A percentile compares a stretch with the other conserved stretches of the same genome.
Conservation (phyloP, 176 grass and related monocot genomes). For the Thinopyrum elongatum region DNA sequence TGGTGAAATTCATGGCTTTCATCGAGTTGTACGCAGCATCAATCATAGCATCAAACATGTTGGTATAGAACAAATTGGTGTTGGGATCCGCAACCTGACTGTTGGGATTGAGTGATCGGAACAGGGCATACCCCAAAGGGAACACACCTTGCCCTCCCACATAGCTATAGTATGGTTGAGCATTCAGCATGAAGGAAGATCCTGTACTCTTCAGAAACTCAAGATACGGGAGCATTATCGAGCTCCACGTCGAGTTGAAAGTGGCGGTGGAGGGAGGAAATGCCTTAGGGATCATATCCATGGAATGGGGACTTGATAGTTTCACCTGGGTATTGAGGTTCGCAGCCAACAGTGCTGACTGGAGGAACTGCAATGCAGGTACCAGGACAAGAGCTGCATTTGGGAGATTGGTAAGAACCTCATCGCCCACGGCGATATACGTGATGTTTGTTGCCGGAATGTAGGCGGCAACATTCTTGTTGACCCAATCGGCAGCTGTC, state of each 20-base stretch:
- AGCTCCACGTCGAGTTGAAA: conserved; percentile 94
- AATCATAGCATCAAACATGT: conserved; percentile 97
- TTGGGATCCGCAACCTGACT: conserved; percentile 86
- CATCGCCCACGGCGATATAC: conserved; percentile 87
- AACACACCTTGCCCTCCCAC: conserved; percentile 82
- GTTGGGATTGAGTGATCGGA: conserved; percentile 67
- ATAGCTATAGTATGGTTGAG: conserved; percentile 90
- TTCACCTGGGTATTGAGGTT: conserved; percentile 91
- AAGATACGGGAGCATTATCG: conserved; percentile 72
- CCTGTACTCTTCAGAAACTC: conserved; percentile 77
- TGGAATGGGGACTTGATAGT: conserved; percentile 75
- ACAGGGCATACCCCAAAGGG: conserved; percentile 87
- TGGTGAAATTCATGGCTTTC: conserved; percentile 86
- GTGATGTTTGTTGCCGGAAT: conserved; percentile 88
- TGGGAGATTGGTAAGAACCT: conserved; percentile 67
- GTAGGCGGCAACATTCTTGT: conserved; percentile 86
- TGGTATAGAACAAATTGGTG: conserved; percentile 83
- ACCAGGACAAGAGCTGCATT: conserved; percentile 90
- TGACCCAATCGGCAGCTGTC: conserved; percentile 80
- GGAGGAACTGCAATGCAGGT: conserved; percentile 87
- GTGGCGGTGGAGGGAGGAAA: conserved; percentile 90
- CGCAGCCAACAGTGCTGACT: conserved; percentile 83
- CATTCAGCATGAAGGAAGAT: conserved; percentile 95
- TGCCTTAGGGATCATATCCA: conserved; percentile 71
- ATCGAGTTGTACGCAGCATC: conserved; percentile 91